These are phyloP conservation scores for Pseudopyrenochaeta lycopersici DNA, from an alignment of 2,329 filamentous ascomycete genomes.

Conservation along the genomic window DNA sequence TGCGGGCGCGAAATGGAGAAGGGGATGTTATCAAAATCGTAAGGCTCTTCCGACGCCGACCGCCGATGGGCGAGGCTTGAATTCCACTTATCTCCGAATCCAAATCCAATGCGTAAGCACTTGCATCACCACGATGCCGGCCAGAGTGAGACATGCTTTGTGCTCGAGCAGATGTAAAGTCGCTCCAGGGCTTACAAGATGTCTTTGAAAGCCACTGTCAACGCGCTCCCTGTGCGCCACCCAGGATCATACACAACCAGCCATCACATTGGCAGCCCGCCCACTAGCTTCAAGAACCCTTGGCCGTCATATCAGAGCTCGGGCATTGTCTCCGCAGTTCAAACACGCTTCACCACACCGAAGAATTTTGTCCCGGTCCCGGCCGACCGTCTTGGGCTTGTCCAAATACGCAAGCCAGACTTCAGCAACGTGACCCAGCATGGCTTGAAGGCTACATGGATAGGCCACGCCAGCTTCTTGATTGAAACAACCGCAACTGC, in stretches of 20 bases:
- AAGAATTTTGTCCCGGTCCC: slow-evolving; percentile 60
- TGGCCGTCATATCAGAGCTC: slow-evolving; percentile 56
- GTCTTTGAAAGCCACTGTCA: slow-evolving; percentile 19
- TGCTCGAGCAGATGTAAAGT: neutral
- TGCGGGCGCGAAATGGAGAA: too few species aligned
- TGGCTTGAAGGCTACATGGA: slow-evolving; percentile 59
- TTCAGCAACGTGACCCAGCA: slow-evolving; percentile 42
- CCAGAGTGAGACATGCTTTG: too few species aligned
- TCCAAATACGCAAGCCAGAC: slow-evolving; percentile 53
- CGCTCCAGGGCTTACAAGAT: slow-evolving; percentile 12
- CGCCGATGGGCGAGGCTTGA: too few species aligned
- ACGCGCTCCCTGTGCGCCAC: slow-evolving; percentile 22
- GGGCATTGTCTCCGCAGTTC: slow-evolving; percentile 37
- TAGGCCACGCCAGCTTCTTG: slow-evolving; percentile 61
- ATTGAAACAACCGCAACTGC: slow-evolving; percentile 53
- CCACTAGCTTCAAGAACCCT: slow-evolving; percentile 59
- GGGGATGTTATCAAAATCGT: too few species aligned
- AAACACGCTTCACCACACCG: slow-evolving; percentile 49
- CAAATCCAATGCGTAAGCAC: too few species aligned
- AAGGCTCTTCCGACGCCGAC: too few species aligned
- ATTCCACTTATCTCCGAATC: too few species aligned
- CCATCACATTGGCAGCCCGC: slow-evolving; percentile 56
- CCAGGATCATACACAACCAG: slow-evolving; percentile 35
- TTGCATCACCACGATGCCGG: too few species aligned
- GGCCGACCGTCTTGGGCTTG: slow-evolving; percentile 50